These are phyloP conservation scores for Acanthamoeba sp. DNA, from an alignment of 208 protist species.

Conservation along the genomic window DNA sequence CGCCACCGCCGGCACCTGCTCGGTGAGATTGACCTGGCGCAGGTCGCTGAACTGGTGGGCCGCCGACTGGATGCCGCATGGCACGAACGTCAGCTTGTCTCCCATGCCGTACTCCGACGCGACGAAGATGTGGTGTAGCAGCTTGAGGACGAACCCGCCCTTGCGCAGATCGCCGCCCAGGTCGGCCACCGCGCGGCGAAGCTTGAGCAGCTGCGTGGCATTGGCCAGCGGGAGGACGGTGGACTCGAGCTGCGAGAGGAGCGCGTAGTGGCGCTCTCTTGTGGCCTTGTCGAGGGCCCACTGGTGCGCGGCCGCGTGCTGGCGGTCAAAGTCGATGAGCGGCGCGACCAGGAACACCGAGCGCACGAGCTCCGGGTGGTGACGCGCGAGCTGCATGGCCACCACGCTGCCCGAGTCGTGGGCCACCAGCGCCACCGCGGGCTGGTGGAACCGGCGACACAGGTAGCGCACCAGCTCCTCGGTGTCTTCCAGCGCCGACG, in stretches of 20 bases:
- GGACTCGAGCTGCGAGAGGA: not conserved
- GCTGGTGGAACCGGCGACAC: not conserved
- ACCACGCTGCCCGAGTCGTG: conserved; percentile 54
- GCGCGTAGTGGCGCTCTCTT: not conserved
- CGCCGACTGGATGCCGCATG: conserved; percentile 27
- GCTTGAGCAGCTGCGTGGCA: conserved; percentile 17
- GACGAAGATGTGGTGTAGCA: not conserved
- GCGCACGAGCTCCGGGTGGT: conserved; percentile 5
- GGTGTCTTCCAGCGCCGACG: not conserved
- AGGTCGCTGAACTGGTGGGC: conserved; percentile 32
- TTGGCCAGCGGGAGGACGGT: not conserved
- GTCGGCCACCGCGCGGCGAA: not conserved
- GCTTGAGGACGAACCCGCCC: conserved; percentile 60
- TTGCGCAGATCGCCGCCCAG: conserved; percentile 11
- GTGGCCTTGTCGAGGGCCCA: not conserved
- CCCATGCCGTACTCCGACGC: conserved; percentile 19
- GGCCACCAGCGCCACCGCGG: not conserved
- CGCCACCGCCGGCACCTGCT: not conserved
- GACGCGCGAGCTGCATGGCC: not conserved
- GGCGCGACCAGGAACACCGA: conserved; percentile 11
- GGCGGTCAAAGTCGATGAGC: not conserved
- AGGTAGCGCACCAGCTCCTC: conserved; percentile 40
- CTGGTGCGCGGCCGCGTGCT: not conserved
- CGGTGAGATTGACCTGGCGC: conserved; percentile 2
- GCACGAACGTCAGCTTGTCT: conserved; percentile 7